These are phyloP conservation scores for Halophytophthora polymorphica DNA, from an alignment of 352 stramenopile genomes.

Conservation along the genomic window DNA sequence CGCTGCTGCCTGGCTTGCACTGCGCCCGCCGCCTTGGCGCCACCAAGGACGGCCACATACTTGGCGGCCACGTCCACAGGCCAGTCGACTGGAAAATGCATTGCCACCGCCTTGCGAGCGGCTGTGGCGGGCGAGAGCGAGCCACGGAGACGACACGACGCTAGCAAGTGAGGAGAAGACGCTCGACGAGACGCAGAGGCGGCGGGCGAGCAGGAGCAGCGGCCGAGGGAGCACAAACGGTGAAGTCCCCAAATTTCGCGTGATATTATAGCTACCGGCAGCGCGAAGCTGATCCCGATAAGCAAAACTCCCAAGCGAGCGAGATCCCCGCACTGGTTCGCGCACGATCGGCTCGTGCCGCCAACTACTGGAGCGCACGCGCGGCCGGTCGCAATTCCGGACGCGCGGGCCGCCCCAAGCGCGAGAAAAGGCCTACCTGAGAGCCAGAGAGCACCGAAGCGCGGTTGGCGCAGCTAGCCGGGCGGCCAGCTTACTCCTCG, in stretches of 20 bases:
- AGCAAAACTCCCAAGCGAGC: constrained; percentile 25
- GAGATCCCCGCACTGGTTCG: constrained; percentile 4
- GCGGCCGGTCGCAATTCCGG: neutral
- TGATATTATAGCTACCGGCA: constrained; percentile 77
- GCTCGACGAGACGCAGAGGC: neutral
- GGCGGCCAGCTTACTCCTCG: constrained; percentile 69
- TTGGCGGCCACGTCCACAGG: too few species aligned
- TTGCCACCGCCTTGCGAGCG: too few species aligned
- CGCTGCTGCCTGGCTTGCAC: too few species aligned
- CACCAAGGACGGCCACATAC: too few species aligned
- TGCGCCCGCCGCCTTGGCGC: too few species aligned
- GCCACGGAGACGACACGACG: too few species aligned
- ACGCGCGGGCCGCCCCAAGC: constrained; percentile 1
- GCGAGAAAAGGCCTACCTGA: constrained; percentile 7
- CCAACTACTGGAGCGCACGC: neutral
- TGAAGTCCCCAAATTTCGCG: constrained; percentile 80
- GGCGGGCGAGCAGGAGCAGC: neutral
- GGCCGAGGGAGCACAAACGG: neutral
- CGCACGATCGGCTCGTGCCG: constrained; percentile 1
- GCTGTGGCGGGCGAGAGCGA: too few species aligned
- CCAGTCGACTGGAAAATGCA: too few species aligned
- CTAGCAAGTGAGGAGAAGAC: neutral
- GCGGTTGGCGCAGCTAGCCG: constrained; percentile 15
- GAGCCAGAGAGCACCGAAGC: constrained; percentile 16
- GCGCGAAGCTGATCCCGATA: constrained; percentile 22